Evolutionary conservation across 257 asterid species (phyloP).

Genomic region (Solanum habrochaites): DNA sequence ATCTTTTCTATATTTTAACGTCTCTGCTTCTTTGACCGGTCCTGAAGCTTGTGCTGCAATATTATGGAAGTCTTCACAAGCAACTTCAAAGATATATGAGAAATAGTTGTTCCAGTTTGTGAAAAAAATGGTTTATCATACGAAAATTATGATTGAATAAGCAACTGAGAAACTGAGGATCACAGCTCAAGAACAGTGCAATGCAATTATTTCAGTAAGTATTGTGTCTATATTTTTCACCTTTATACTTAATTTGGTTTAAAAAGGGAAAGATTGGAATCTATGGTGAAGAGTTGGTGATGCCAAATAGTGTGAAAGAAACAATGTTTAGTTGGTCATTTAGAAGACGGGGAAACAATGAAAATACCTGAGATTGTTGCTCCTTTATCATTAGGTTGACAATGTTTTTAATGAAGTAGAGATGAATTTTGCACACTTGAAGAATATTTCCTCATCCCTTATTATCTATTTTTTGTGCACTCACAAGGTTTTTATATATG

Average conservation of each 20-base stretch:
- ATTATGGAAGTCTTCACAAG: conserved; percentile 74
- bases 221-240: background rate
- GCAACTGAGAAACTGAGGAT: conserved; percentile 85
- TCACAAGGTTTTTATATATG: background rate
- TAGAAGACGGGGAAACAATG: background rate
- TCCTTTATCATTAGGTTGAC: background rate
- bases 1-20: too few relatives aligned
- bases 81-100: conserved; percentile 56
- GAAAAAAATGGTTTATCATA: conserved; percentile 10
- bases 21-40: conserved; percentile 19
- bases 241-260: background rate
- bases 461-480: background rate
- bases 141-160: conserved; percentile 29
- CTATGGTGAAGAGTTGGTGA: background rate
- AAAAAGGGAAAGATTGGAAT: background rate
- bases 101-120: background rate
- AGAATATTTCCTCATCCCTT: too few relatives aligned
- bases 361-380: background rate
- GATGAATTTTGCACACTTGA: background rate
- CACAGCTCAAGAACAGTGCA: conserved; percentile 58
- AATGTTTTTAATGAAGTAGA: background rate
- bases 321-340: background rate
- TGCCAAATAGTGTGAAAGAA: background rate
- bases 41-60: conserved; percentile 98
- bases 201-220: conserved; percentile 69